Conservation (phyloP, 805 yeast species). For the Babjeviella inositovora region DNA sequence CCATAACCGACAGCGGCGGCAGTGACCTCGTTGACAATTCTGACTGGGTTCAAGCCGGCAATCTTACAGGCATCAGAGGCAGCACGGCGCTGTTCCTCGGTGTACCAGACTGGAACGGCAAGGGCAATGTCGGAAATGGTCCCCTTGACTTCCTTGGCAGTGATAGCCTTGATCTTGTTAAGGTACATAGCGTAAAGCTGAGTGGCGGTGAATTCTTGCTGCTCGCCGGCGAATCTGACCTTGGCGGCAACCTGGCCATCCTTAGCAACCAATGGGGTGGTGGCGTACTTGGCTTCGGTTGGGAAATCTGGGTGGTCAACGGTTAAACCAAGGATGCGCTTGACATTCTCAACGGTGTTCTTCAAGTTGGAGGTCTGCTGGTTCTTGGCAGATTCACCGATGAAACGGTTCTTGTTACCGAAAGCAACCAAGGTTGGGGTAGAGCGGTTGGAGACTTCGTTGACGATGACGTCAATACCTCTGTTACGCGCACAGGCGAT, state of each 20-base stretch:
- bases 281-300: slow-evolving; percentile 58
- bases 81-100: slow-evolving; percentile 93
- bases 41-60: slow-evolving; percentile 96
- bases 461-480: slow-evolving; percentile 96
- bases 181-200: slow-evolving; percentile 93
- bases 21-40: slow-evolving; percentile 93
- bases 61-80: slow-evolving; percentile 88
- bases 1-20: slow-evolving; percentile 99
- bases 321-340: slow-evolving; percentile 78
- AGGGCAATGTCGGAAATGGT: slow-evolving; percentile 77
- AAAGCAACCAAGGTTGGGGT: slow-evolving; percentile 91
- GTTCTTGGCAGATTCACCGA: slow-evolving; percentile 93
- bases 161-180: slow-evolving; percentile 73
- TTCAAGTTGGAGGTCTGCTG: slow-evolving; percentile 94
- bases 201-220: slow-evolving; percentile 65
- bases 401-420: slow-evolving; percentile 74
- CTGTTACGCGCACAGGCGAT: slow-evolving; percentile 95
- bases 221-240: slow-evolving; percentile 73
- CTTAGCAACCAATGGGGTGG: slow-evolving; percentile 50
- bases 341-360: slow-evolving; percentile 90
- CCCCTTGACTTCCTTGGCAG: slow-evolving; percentile 69
- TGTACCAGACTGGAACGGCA: slow-evolving; percentile 95
- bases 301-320: slow-evolving; percentile 63
- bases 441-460: slow-evolving; percentile 95
- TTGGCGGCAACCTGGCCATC: slow-evolving; percentile 73